Percentiles rank a stretch among this genome's conserved stretches.
Evolutionary conservation across 805 yeast species (phyloP).

Genomic region (Saccharomycopsis schoenii): DNA sequence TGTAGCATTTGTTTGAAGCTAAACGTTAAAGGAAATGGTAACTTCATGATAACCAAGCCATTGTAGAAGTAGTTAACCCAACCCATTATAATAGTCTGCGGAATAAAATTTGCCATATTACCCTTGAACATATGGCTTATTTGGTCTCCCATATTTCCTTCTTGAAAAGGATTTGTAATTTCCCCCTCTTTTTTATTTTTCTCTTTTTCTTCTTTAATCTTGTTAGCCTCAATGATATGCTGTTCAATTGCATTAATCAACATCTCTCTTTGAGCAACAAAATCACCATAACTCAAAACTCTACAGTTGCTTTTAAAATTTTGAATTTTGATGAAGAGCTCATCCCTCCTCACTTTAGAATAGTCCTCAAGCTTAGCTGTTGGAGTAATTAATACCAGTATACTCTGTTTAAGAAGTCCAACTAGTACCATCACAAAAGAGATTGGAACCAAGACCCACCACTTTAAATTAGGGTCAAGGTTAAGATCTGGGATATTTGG

Average conservation of each 20-base stretch:
- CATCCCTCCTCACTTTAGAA: slow-evolving; percentile 48
- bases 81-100: slow-evolving; percentile 90
- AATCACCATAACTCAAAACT: slow-evolving; percentile 43
- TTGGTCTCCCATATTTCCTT: slow-evolving; percentile 61
- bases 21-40: slow-evolving; percentile 86
- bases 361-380: slow-evolving; percentile 43
- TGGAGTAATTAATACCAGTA: slow-evolving; percentile 52
- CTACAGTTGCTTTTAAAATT: slow-evolving; percentile 45
- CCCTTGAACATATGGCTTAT: slow-evolving; percentile 71
- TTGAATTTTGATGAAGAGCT: slow-evolving; percentile 50
- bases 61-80: slow-evolving; percentile 93
- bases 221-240: slow-evolving; percentile 33
- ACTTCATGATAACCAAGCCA: slow-evolving; percentile 76
- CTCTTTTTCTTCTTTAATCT: slow-evolving; percentile 36
- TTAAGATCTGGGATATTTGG: slow-evolving; percentile 39
- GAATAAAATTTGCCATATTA: slow-evolving; percentile 73
- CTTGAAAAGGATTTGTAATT: slow-evolving; percentile 51
- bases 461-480: slow-evolving; percentile 71
- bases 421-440: slow-evolving; percentile 82
- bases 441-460: slow-evolving; percentile 89
- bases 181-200: slow-evolving; percentile 27
- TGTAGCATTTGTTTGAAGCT: slow-evolving; percentile 91
- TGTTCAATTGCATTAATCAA: slow-evolving; percentile 39
- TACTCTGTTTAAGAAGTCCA: slow-evolving; percentile 65
- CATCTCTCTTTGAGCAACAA: slow-evolving; percentile 41